Base-by-base conservation (phyloP, 164 flowering plant species). In the Dillenia suffruticosa region DNA sequence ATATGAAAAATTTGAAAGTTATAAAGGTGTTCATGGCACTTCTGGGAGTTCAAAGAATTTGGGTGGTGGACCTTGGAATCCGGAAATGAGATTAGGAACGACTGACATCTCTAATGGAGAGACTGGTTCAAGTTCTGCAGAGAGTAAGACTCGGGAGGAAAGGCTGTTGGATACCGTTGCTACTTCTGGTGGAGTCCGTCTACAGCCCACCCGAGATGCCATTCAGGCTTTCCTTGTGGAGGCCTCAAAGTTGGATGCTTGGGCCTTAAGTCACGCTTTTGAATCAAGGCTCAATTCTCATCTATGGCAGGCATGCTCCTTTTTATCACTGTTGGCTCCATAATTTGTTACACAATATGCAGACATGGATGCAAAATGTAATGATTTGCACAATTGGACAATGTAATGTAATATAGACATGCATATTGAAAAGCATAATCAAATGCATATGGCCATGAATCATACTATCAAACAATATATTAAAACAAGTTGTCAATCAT, bases 171-270 rank as follows among this genome's bases (percentile, higher is more conserved):
- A 89, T 70, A 89, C 96, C 26, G 82, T 95, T 73, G 97, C 86
- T 46, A 85, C 92, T 46, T 73, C 97, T 70, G 94, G 97, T 46
- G 99, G 99, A 68, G 96, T 95, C 14, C 92, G 97, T 53, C 70
- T 95, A 52, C 97, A 92, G 64, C 99, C 99, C 40, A 88, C 97
- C 61, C 90, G 97, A 17, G 99, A 95, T 82, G 90, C 90, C 55
- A 72, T 95, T 64, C 96, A 92, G 56, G 75, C 71, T 63, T 95
- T 95, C 71, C 84, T 92, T 55, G 72, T 55, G 45, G 96, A 92
- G 77, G 97, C 97, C 56, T 82, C 80, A 50, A 92, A 89, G 79
- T 68, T 91, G 71, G 89, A 95, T 79, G 82, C 92, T 22, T 49
- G 88, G 74, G 81, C 88, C 56, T 68, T 95, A 70, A 78, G 87